Conservation (phyloP, 2,329 filamentous ascomycete genomes). For the Neonectria ditissima region DNA sequence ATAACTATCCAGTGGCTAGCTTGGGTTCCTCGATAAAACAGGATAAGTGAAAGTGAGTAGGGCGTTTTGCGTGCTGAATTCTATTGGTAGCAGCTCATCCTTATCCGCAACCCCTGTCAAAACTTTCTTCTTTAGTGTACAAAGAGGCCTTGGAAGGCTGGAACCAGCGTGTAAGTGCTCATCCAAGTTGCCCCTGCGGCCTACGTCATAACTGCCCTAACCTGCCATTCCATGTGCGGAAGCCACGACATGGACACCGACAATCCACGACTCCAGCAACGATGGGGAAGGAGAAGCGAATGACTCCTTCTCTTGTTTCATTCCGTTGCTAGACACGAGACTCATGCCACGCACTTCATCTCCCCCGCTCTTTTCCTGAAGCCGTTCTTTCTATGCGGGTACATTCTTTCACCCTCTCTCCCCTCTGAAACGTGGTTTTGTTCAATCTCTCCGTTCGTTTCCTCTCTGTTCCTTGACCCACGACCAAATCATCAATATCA, state of each 20-base stretch:
- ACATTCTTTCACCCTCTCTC: background rate
- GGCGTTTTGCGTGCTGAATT: background rate
- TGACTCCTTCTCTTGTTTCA: background rate
- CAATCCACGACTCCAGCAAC: background rate
- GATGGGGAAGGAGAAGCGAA: background rate
- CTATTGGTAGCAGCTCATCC: background rate
- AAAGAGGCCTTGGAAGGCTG: background rate
- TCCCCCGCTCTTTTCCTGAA: background rate
- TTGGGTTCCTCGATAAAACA: background rate
- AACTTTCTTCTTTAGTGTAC: background rate
- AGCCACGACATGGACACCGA: background rate
- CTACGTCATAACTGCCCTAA: conserved; percentile 7
- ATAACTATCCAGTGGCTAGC: background rate
- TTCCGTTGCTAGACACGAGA: background rate
- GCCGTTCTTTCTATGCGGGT: conserved; percentile 6
- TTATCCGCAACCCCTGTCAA: background rate
- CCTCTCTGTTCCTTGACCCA: background rate
- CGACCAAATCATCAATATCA: conserved; percentile 1
- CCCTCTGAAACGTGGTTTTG: background rate
- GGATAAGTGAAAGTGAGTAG: background rate
- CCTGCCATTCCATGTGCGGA: background rate
- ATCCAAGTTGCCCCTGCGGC: conserved; percentile 1
- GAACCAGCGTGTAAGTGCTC: background rate
- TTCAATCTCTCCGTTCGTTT: background rate
- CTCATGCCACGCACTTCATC: background rate